phyloP scores from a whole-genome alignment of 345 rosid species.

The Pugionium dolabratum region DNA sequence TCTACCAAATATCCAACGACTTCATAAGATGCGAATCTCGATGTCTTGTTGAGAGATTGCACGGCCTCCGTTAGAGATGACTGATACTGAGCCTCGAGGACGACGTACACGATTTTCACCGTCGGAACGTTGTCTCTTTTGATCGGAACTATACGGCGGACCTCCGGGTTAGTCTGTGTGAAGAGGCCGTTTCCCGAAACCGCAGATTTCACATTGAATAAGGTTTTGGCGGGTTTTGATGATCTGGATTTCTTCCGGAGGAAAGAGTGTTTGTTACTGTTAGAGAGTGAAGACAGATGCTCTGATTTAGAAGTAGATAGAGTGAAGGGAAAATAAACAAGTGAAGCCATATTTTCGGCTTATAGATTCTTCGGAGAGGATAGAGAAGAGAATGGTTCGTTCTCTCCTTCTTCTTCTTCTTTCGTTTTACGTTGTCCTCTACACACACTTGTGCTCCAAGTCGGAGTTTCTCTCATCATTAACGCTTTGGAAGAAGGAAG shows the following conservation, averaged over 20 bases:
- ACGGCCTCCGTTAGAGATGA: conserved; percentile 87
- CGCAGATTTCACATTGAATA: conserved; percentile 58
- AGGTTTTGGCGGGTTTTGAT: conserved; percentile 43
- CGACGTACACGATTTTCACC: conserved; percentile 89
- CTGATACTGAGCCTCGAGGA: conserved; percentile 98
- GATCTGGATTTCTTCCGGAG: conserved; percentile 50
- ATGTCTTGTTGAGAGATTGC: conserved; percentile 60
- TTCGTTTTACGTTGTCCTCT: conserved; percentile 5
- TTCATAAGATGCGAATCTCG: conserved; percentile 64
- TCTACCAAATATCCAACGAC: conserved; percentile 97
- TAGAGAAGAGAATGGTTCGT: conserved; percentile 5
- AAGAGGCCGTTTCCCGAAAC: conserved; percentile 88
- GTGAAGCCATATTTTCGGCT: conserved; percentile 61
- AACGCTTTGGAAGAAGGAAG: conserved; percentile 21
- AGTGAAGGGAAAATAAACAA: conserved; percentile 70
- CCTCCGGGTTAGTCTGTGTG: conserved; percentile 92
- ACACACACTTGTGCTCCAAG: not conserved
- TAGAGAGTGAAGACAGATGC: conserved; percentile 76
- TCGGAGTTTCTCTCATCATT: conserved; percentile 9
- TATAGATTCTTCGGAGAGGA: conserved; percentile 20
- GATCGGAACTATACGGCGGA: conserved; percentile 82
- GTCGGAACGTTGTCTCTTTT: conserved; percentile 66
- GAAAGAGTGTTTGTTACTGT: conserved; percentile 69
- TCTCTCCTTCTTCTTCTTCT: not conserved
- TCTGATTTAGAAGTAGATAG: conserved; percentile 61